These are phyloP conservation scores for Alloascoidea africana DNA, from an alignment of 805 yeast species.

Conservation along the genomic window DNA sequence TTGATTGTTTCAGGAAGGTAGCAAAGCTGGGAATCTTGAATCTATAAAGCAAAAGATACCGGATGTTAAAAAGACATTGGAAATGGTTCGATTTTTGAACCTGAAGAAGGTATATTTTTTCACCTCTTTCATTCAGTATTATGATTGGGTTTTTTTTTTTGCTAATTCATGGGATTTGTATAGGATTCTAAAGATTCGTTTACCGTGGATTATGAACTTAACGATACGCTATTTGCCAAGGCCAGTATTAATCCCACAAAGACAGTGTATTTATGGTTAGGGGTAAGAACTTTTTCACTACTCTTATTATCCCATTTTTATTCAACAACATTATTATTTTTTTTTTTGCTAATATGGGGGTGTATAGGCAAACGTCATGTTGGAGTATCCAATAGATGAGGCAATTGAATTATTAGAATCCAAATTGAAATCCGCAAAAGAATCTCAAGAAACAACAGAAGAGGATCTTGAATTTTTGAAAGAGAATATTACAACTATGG, in stretches of 20 bases:
- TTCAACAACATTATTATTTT: background rate
- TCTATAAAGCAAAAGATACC: slow-evolving; percentile 62
- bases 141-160: too few species aligned
- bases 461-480: slow-evolving; percentile 77
- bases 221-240: slow-evolving; percentile 80
- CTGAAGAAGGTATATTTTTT: slow-evolving; percentile 20
- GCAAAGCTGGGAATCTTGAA: slow-evolving; percentile 22
- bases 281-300: slow-evolving; percentile 20
- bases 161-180: slow-evolving; percentile 6
- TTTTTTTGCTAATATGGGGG: too few species aligned
- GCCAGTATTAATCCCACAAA: slow-evolving; percentile 55
- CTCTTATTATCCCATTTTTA: background rate
- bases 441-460: slow-evolving; percentile 44
- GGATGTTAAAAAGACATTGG: slow-evolving; percentile 79
- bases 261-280: slow-evolving; percentile 85
- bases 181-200: slow-evolving; percentile 25
- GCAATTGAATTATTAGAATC: slow-evolving; percentile 56
- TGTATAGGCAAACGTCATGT: slow-evolving; percentile 75
- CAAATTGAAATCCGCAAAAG: slow-evolving; percentile 48
- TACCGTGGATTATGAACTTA: slow-evolving; percentile 76
- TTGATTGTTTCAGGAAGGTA: slow-evolving; percentile 21
- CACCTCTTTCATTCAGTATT: slow-evolving; percentile 1
- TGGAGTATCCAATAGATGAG: slow-evolving; percentile 84
- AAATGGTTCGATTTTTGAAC: slow-evolving; percentile 47
- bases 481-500: slow-evolving; percentile 92